These are phyloP conservation scores for Melaleuca alternifolia DNA, from an alignment of 345 rosid genomes.

Conservation along the genomic window DNA sequence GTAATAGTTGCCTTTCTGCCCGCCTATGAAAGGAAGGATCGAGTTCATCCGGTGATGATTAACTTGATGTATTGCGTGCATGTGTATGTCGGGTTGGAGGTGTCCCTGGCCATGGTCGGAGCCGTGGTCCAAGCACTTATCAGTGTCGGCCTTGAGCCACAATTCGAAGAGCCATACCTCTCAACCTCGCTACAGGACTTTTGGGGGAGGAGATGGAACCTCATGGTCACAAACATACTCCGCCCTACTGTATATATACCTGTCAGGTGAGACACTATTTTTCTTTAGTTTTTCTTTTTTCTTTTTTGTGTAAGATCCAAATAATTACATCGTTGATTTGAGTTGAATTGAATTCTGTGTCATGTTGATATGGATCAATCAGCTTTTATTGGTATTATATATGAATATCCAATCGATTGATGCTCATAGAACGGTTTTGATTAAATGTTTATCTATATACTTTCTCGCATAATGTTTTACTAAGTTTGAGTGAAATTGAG, in stretches of 20 bases:
- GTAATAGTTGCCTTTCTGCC: constrained; percentile 14
- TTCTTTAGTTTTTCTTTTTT: no score
- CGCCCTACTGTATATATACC: constrained; percentile 57
- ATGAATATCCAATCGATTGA: no score
- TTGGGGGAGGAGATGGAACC: constrained; percentile 74
- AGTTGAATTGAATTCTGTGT: background rate
- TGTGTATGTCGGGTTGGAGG: constrained; percentile 31
- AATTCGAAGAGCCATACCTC: constrained; percentile 46
- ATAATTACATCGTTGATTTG: background rate
- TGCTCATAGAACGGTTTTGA: no score
- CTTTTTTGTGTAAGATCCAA: background rate
- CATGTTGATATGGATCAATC: background rate
- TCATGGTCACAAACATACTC: constrained; percentile 42
- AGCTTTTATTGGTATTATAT: no score
- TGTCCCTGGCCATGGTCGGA: constrained; percentile 23
- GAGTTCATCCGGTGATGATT: constrained; percentile 19
- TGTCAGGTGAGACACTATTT: background rate
- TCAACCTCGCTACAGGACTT: constrained; percentile 69
- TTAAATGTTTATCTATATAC: no score
- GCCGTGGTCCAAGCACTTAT: constrained; percentile 20
- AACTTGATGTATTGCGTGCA: constrained; percentile 24
- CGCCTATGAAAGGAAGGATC: constrained; percentile 10
- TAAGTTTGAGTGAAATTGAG: no score
- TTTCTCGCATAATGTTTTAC: no score
- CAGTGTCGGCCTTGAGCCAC: constrained; percentile 33